Conservation (phyloP, 441 rosid species). For the Hura crepitans region DNA sequence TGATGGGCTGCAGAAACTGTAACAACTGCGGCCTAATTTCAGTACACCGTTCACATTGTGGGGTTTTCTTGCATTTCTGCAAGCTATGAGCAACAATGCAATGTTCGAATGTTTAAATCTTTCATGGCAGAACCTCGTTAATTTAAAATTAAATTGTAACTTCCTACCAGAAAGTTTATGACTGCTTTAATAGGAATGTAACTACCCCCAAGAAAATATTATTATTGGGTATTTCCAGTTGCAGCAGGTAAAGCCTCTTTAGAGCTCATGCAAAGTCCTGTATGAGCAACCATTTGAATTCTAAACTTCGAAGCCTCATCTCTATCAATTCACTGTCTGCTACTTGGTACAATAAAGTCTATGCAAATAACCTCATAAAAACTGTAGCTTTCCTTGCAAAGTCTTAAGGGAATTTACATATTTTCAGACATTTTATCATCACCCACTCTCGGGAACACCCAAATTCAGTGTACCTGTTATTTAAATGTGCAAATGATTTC, state of each 20-base stretch:
- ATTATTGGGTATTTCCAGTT: background rate
- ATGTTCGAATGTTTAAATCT: background rate
- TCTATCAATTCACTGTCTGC: background rate
- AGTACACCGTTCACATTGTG: background rate
- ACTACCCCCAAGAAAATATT: background rate
- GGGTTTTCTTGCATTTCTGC: background rate
- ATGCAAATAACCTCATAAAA: background rate
- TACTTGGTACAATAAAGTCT: background rate
- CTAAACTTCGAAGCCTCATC: constrained; percentile 3
- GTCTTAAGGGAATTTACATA: background rate
- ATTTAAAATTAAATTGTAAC: background rate
- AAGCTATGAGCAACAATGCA: background rate
- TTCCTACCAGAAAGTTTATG: background rate
- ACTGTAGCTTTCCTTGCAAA: background rate
- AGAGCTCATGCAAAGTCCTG: background rate
- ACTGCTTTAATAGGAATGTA: background rate
- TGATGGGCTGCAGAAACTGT: background rate
- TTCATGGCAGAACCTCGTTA: background rate
- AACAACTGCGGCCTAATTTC: background rate
- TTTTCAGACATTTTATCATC: background rate
- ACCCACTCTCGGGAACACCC: background rate
- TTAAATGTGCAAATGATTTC: background rate
- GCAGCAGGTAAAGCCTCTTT: background rate
- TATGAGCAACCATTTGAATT: background rate
- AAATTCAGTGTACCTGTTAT: background rate